Percentiles rank a stretch among this genome's conserved stretches.
Evolutionary conservation across 208 protist species (phyloP).

Genomic region (Trypanosoma brucei): DNA sequence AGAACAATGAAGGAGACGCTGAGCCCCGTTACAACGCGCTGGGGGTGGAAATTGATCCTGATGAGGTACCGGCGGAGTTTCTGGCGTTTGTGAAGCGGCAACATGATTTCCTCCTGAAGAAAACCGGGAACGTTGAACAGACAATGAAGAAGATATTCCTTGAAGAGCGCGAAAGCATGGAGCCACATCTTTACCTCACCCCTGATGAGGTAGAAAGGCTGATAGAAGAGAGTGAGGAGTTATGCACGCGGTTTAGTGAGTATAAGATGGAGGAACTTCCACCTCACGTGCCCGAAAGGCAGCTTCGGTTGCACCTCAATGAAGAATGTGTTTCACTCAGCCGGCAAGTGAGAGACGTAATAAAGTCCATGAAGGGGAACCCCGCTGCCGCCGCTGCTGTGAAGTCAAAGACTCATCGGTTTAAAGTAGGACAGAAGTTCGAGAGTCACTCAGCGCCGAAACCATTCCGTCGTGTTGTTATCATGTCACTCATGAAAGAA

Average conservation of each 20-base stretch:
- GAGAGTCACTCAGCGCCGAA: conserved; percentile 85
- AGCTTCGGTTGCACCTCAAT: conserved; percentile 51
- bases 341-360: conserved; percentile 74
- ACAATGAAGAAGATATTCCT: conserved; percentile 55
- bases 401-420: conserved; percentile 75
- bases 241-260: conserved; percentile 52
- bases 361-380: conserved; percentile 82
- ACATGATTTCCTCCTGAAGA: conserved; percentile 84
- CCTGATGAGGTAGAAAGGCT: conserved; percentile 71
- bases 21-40: conserved; percentile 48
- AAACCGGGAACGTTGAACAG: conserved; percentile 31
- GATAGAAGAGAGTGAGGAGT: conserved; percentile 52
- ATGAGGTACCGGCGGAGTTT: conserved; percentile 72
- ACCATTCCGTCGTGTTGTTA: conserved; percentile 74
- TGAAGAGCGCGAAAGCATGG: conserved; percentile 76
- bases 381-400: conserved; percentile 55
- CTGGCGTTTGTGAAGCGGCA: conserved; percentile 79
- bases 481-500: conserved; percentile 50
- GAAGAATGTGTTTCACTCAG: conserved; percentile 79
- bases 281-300: conserved; percentile 67
- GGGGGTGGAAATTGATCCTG: conserved; percentile 55
- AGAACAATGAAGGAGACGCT: conserved; percentile 16
- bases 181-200: conserved; percentile 71
- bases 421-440: conserved; percentile 73
- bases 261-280: conserved; percentile 73